Conservation (phyloP, 2,329 filamentous ascomycete genomes). For the Curvularia lunata region DNA sequence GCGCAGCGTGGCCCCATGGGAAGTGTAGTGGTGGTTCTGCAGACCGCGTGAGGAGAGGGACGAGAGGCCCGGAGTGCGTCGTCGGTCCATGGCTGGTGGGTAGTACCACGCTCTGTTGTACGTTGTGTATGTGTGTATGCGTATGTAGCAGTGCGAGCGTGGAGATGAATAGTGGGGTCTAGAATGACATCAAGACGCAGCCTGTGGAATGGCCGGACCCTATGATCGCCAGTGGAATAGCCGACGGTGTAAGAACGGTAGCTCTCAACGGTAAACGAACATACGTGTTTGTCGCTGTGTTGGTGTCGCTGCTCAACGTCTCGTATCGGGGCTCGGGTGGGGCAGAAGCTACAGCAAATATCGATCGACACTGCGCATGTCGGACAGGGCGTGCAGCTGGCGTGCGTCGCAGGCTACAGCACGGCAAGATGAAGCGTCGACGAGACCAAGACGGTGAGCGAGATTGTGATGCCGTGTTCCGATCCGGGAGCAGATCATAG, state of each 20-base stretch:
- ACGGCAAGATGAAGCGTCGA: slow-evolving; percentile 10
- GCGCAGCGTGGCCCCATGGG: slow-evolving; percentile 86
- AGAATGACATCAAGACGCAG: background rate
- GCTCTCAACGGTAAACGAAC: background rate
- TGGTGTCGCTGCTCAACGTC: background rate
- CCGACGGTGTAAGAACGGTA: background rate
- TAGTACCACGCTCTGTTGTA: background rate
- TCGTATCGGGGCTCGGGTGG: background rate
- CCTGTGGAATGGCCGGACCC: background rate
- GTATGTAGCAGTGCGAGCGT: background rate
- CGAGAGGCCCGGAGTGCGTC: slow-evolving; percentile 86
- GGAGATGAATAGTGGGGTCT: background rate
- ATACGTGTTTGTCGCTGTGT: background rate
- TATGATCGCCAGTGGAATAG: background rate
- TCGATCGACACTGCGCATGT: slow-evolving; percentile 8
- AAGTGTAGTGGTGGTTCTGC: slow-evolving; percentile 86
- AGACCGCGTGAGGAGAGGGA: slow-evolving; percentile 66
- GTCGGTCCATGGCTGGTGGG: slow-evolving; percentile 52
- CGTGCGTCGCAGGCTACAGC: slow-evolving; percentile 11
- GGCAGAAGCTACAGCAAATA: slow-evolving; percentile 1
- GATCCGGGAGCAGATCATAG: slow-evolving; percentile 2
- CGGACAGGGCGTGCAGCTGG: slow-evolving; percentile 21
- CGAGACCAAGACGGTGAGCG: background rate
- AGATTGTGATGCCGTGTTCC: background rate
- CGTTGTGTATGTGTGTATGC: background rate